Percentiles rank a stretch among this genome's conserved stretches.
Evolutionary conservation across 192 early-diverging fungal genomes (phyloP).

Genomic region (Pilobolus umbonatus): DNA sequence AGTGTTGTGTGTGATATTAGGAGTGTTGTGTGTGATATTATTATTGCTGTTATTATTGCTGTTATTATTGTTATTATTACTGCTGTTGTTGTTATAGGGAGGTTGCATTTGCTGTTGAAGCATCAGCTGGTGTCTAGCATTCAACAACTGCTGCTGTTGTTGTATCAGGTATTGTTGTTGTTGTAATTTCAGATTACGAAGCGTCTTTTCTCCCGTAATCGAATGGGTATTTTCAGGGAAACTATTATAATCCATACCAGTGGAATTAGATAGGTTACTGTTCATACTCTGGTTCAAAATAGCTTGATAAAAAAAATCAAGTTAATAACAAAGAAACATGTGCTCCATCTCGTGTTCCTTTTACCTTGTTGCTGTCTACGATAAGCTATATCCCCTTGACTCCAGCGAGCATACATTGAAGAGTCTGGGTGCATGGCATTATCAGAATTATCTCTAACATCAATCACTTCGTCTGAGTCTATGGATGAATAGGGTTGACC

Average conservation of each 20-base stretch:
- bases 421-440: neutral
- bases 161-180: constrained; percentile 47
- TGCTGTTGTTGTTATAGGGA: constrained; percentile 28
- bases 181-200: constrained; percentile 41
- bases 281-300: constrained; percentile 22
- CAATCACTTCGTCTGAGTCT: neutral
- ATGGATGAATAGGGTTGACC: neutral
- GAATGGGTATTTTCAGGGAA: constrained; percentile 17
- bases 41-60: too few species aligned
- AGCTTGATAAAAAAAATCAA: constrained; percentile 8
- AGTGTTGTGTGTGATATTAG: too few species aligned
- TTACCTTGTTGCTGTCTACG: constrained; percentile 14
- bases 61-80: constrained; percentile 39
- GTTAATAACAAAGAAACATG: neutral
- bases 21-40: too few species aligned
- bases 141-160: constrained; percentile 32
- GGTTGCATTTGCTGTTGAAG: constrained; percentile 44
- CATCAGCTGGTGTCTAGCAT: constrained; percentile 43
- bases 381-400: constrained; percentile 19
- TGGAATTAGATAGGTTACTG: constrained; percentile 30
- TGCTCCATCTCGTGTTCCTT: neutral
- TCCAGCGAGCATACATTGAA: constrained; percentile 30
- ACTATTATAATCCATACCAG: constrained; percentile 28
- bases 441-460: neutral
- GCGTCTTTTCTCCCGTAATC: constrained; percentile 41